Percentiles rank a stretch among this genome's conserved stretches.
phyloP scores from a whole-genome alignment of 768 basidiomycete species.

The Mycena indigotica region DNA sequence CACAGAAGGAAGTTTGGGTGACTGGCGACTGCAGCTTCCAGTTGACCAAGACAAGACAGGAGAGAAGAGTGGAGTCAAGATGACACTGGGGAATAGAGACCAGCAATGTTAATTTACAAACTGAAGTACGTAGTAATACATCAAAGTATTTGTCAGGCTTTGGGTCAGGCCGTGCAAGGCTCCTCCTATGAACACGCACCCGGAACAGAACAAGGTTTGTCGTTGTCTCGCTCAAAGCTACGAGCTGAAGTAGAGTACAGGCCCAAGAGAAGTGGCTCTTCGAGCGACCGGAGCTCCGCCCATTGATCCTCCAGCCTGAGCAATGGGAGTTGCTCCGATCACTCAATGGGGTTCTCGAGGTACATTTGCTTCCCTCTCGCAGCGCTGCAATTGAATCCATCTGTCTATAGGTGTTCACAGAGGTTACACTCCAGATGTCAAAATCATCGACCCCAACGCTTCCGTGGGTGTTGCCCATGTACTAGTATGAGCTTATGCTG shows the following conservation, averaged over 20 bases:
- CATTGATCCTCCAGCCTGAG: background rate
- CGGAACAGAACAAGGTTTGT: background rate
- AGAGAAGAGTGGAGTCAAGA: no score
- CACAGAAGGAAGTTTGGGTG: no score
- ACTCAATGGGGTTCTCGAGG: background rate
- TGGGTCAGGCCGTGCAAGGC: no score
- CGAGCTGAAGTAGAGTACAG: background rate
- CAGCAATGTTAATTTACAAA: no score
- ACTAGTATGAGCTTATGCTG: background rate
- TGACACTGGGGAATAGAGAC: no score
- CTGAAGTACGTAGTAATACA: no score
- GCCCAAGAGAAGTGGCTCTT: background rate
- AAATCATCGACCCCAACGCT: background rate
- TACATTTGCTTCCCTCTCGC: background rate
- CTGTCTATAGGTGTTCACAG: background rate
- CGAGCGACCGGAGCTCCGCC: background rate
- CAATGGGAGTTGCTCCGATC: background rate
- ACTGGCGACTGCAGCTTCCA: no score
- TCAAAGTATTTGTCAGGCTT: no score
- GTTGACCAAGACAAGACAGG: no score
- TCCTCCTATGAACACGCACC: no score
- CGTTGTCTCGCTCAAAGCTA: background rate
- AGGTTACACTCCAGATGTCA: conserved; percentile 1
- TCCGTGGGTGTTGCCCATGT: background rate
- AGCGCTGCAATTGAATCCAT: background rate